Conservation (phyloP, 176 grass and related monocot genomes). For the Typha latifolia region DNA sequence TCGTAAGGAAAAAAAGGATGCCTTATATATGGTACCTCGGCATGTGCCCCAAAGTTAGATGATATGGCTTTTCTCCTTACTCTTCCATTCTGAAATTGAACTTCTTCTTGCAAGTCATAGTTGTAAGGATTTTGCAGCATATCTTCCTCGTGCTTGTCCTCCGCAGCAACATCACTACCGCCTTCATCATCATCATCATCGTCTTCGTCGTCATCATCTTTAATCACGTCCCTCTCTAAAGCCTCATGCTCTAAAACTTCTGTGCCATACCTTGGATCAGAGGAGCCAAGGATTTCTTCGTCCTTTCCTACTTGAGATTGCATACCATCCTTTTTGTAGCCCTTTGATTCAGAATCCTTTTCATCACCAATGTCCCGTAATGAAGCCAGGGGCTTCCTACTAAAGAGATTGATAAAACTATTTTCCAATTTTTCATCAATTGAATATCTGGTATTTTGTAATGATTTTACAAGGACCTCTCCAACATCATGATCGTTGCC, state of each 20-base stretch:
- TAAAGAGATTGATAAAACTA: slow-evolving; percentile 81
- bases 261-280: neutral
- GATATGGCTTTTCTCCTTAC: slow-evolving; percentile 75
- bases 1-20: neutral
- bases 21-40: neutral
- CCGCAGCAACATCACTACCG: slow-evolving; percentile 36
- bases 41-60: slow-evolving; percentile 55
- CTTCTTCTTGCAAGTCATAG: slow-evolving; percentile 56
- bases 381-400: slow-evolving; percentile 29
- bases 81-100: slow-evolving; percentile 53
- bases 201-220: slow-evolving; percentile 7
- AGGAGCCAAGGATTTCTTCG: neutral
- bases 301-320: too few species aligned
- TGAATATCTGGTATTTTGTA: slow-evolving; percentile 81
- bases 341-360: too few species aligned
- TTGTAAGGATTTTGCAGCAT: slow-evolving; percentile 19
- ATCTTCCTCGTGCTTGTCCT: slow-evolving; percentile 24
- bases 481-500: slow-evolving; percentile 74
- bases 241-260: slow-evolving; percentile 4
- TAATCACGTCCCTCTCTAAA: neutral
- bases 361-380: slow-evolving; percentile 11
- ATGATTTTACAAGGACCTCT: slow-evolving; percentile 57
- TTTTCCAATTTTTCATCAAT: slow-evolving; percentile 82
- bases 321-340: too few species aligned
- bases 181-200: slow-evolving; percentile 32